Base-by-base conservation (phyloP, 2,329 filamentous ascomycete genomes). In the Colletotrichum musicola region DNA sequence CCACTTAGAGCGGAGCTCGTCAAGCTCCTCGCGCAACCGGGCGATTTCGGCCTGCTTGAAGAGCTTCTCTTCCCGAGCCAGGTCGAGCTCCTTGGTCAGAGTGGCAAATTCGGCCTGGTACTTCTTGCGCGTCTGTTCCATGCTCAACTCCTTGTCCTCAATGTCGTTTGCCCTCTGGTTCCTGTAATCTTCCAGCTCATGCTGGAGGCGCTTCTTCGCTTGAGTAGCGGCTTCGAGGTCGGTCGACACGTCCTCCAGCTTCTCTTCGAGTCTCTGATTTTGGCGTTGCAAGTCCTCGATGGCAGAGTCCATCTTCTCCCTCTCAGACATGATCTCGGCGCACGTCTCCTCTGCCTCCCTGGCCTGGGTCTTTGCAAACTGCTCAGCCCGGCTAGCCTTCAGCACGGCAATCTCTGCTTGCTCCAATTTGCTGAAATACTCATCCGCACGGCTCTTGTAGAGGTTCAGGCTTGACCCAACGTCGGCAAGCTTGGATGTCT, bases 71-170 rank as follows among this genome's bases (percentile, higher is more conserved):
- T 98, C 95, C 42, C 96, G 92, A 74, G 97, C 95, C 70, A 97
- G 88, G 77, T 98, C 95, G 27, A 99, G 89, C 81, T 99, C 96
- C 74, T 95, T 94, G 60, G 93, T 96, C 56, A 98, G 84, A 4
- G 92, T 92, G 16, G 93, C 92, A 77, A 98, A 94, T 79, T 99
- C 95, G 49, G 91, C 88, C 78, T 98, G 96, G 78, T 98, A 99
- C 85, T 98, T 99, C 85, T 95, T 96, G 75, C 95, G 90, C 50
- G 95, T 98, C 81, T 98, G 95, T 81, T 99, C 96, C 89, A 98
- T 93, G 73, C 93, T 96, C 10, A 92, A 92, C 80, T 98, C 95
- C 79, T 96, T 98, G 81, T 99, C 95, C 80, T 98, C 96, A 64
- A 98, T 93, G 75, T 98, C 96, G 80, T 97, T 97, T 66, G 95